A percentile compares a stretch with the other conserved stretches of the same genome.
Evolutionary conservation across 345 rosid species (phyloP).

Genomic region (Hirschfeldia incana): DNA sequence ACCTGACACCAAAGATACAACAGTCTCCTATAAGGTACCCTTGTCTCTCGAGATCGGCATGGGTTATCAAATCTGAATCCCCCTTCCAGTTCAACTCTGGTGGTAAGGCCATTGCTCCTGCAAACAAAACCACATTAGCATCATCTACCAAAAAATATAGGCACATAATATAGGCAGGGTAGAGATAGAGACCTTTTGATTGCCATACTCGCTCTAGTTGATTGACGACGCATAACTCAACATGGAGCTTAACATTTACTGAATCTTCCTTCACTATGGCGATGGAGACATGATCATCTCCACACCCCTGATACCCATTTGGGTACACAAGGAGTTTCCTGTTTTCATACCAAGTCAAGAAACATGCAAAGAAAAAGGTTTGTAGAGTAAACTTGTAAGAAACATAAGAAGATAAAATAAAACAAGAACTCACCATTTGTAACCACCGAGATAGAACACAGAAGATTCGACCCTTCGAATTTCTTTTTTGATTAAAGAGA

Average conservation of each 20-base stretch:
- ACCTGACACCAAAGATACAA: conserved; percentile 31
- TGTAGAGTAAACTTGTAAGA: neutral
- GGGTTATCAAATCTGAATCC: neutral
- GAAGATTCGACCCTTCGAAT: conserved; percentile 5
- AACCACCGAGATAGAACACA: conserved; percentile 14
- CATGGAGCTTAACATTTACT: neutral
- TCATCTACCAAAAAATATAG: neutral
- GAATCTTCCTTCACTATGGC: neutral
- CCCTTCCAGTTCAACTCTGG: neutral
- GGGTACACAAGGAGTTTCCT: conserved; percentile 13
- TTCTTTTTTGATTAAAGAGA: neutral
- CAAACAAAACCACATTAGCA: neutral
- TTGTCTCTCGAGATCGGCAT: neutral
- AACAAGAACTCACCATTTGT: neutral
- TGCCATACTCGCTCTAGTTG: neutral
- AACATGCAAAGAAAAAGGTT: neutral
- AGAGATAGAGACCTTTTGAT: neutral
- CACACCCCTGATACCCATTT: neutral
- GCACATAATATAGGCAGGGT: neutral
- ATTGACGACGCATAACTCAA: neutral
- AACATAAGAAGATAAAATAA: neutral
- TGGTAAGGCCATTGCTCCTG: conserved; percentile 3
- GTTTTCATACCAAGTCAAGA: neutral
- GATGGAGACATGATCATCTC: neutral
- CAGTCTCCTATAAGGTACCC: conserved; percentile 22